Percentiles rank a stretch among this genome's conserved stretches.
Conservation (phyloP, 108 stramenopile genomes). For the Pseudonitzschia delicatissima region DNA sequence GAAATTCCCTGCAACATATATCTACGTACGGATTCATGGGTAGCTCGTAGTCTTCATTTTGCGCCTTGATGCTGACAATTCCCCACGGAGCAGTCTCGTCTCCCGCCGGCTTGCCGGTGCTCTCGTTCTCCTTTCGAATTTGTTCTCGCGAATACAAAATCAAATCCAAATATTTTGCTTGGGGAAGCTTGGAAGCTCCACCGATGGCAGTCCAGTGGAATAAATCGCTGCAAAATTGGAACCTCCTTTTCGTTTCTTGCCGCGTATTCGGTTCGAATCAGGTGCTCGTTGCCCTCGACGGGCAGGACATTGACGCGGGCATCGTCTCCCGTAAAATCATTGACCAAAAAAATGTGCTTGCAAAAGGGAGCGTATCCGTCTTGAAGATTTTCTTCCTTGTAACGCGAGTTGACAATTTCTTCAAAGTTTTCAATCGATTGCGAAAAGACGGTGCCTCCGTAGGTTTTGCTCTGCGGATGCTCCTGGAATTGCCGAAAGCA, state of each 20-base stretch:
- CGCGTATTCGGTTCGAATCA: conserved; percentile 83
- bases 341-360: conserved; percentile 96
- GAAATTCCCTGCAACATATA: too few relatives aligned
- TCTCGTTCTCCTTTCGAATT: conserved; percentile 78
- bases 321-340: conserved; percentile 64
- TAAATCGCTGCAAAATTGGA: conserved; percentile 84
- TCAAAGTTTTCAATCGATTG: conserved; percentile 67
- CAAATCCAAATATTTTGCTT: conserved; percentile 88
- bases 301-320: conserved; percentile 72
- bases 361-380: conserved; percentile 98
- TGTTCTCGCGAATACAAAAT: conserved; percentile 95
- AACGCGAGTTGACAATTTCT: conserved; percentile 70
- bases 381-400: conserved; percentile 48
- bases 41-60: conserved; percentile 88
- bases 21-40: conserved; percentile 51
- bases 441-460: conserved; percentile 67
- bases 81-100: conserved; percentile 88
- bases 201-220: conserved; percentile 53
- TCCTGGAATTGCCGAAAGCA: conserved; percentile 83
- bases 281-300: conserved; percentile 76
- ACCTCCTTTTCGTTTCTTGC: conserved; percentile 90
- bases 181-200: conserved; percentile 47
- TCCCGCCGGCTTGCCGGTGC: conserved; percentile 58
- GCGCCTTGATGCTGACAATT: conserved; percentile 96
- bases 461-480: conserved; percentile 41